These are phyloP conservation scores for Cordyceps tenuipes DNA, from an alignment of 2,329 filamentous ascomycete species.

Conservation along the genomic window DNA sequence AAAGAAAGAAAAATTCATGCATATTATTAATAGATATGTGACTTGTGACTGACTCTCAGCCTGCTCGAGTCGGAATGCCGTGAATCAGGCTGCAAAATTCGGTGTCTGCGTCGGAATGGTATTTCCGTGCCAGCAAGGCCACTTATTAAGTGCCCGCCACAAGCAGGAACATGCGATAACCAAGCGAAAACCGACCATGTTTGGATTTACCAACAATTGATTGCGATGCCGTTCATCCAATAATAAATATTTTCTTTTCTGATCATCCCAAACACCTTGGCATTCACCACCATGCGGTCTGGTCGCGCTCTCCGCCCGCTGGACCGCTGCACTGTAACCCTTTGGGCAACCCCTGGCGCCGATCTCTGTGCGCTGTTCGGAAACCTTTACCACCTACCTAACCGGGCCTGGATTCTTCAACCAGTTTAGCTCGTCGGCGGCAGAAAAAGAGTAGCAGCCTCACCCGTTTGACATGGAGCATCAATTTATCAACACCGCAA, in stretches of 20 bases:
- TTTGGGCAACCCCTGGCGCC: not conserved
- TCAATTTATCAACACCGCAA: not conserved
- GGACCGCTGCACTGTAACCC: not conserved
- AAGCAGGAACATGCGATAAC: too few species aligned
- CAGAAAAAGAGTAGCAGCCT: not conserved
- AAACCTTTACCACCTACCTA: not conserved
- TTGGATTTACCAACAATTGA: not conserved
- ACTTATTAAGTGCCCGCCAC: too few species aligned
- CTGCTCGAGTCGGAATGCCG: too few species aligned
- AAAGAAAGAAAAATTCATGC: too few species aligned
- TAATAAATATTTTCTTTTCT: not conserved
- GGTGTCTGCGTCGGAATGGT: too few species aligned
- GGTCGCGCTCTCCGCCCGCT: not conserved
- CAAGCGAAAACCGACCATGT: too few species aligned
- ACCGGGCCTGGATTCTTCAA: not conserved
- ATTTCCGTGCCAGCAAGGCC: too few species aligned
- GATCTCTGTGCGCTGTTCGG: not conserved
- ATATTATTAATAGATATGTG: too few species aligned
- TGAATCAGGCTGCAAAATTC: too few species aligned
- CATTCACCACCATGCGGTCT: not conserved
- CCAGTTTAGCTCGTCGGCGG: not conserved
- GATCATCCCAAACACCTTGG: not conserved
- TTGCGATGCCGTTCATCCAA: not conserved
- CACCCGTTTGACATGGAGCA: not conserved
- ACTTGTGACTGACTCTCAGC: too few species aligned